A percentile compares a stretch with the other conserved stretches of the same genome.
Conservation (phyloP, 352 stramenopile species). For the Phytophthora syringae region DNA sequence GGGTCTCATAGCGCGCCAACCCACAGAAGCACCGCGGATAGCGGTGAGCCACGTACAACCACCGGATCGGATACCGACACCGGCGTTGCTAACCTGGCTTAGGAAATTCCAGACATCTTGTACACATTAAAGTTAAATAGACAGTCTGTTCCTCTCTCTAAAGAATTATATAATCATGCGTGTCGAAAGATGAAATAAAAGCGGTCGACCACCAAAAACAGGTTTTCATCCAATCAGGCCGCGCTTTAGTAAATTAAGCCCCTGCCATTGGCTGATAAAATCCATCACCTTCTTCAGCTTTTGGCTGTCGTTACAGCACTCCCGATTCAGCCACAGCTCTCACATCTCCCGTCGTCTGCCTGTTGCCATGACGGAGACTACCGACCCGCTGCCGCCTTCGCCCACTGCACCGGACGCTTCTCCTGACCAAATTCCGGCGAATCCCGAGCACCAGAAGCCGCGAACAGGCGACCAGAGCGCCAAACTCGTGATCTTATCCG, state of each 20-base stretch:
- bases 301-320: conserved; percentile 12
- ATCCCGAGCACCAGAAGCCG: conserved; percentile 12
- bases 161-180: neutral
- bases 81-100: no score
- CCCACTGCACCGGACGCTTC: conserved; percentile 7
- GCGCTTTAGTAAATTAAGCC: neutral
- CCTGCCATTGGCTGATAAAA: conserved; percentile 9
- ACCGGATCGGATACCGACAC: no score
- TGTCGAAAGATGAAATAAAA: neutral
- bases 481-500: conserved; percentile 60
- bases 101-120: no score
- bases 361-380: conserved; percentile 27
- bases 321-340: conserved; percentile 7
- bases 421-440: conserved; percentile 4
- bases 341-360: neutral
- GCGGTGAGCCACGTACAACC: no score
- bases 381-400: conserved; percentile 13
- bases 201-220: conserved; percentile 2
- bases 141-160: no score
- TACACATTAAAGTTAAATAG: no score
- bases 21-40: no score
- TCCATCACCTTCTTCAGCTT: conserved; percentile 10
- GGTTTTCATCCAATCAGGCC: conserved; percentile 7
- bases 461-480: conserved; percentile 32
- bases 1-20: no score